phyloP scores from a whole-genome alignment of 257 asterid genomes.

The Solanum piurae region DNA sequence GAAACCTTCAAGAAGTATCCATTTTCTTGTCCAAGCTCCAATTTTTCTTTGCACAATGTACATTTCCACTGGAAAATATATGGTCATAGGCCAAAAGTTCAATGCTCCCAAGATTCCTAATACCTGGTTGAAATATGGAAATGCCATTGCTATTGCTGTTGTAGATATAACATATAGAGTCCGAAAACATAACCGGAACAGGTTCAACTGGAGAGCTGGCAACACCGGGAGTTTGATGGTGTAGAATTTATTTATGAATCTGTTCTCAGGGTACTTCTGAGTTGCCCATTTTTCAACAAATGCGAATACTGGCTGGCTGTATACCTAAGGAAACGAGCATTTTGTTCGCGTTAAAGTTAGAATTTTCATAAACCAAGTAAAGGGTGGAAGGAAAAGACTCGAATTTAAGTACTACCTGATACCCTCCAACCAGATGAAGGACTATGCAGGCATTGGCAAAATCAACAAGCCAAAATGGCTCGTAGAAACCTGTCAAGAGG shows the following conservation, averaged over 20 bases:
- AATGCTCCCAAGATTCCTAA: slow-evolving; percentile 58
- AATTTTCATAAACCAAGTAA: background rate
- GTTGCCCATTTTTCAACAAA: slow-evolving; percentile 29
- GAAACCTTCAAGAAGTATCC: slow-evolving; percentile 48
- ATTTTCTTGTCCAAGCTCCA: slow-evolving; percentile 41
- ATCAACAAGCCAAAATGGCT: slow-evolving; percentile 68
- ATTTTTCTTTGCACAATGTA: slow-evolving; percentile 44
- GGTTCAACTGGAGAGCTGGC: slow-evolving; percentile 34
- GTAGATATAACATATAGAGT: slow-evolving; percentile 50
- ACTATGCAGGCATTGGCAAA: slow-evolving; percentile 57
- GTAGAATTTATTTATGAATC: slow-evolving; percentile 25
- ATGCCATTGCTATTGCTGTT: slow-evolving; percentile 33
- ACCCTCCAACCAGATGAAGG: slow-evolving; percentile 55
- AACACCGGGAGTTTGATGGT: slow-evolving; percentile 32
- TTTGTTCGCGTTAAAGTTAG: background rate
- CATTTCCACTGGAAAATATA: slow-evolving; percentile 67
- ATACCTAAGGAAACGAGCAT: slow-evolving; percentile 27
- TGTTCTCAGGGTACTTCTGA: slow-evolving; percentile 20
- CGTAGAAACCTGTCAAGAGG: slow-evolving; percentile 65
- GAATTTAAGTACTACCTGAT: slow-evolving; percentile 27
- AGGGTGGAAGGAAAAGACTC: background rate
- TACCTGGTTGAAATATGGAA: slow-evolving; percentile 64
- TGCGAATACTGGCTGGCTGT: slow-evolving; percentile 57
- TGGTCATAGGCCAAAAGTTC: slow-evolving; percentile 55
- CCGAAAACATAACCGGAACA: slow-evolving; percentile 51